Evolutionary conservation across 177 flowering plant species (phyloP).

Genomic region (Telopea speciosissima): DNA sequence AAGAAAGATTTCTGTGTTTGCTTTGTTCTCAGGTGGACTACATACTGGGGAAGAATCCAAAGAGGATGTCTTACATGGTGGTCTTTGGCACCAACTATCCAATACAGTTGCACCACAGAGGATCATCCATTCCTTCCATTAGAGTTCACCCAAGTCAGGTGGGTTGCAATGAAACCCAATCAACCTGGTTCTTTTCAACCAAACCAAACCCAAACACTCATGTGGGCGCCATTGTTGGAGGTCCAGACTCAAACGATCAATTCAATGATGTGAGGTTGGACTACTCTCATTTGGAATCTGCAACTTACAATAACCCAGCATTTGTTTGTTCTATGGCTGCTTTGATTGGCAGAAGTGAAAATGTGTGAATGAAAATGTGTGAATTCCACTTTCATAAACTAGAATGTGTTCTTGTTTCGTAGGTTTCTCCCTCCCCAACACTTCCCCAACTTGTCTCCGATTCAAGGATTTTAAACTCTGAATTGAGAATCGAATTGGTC

Average conservation of each 20-base stretch:
- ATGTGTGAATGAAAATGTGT: slow-evolving; percentile 9
- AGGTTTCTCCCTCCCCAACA: no score
- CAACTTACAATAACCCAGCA: slow-evolving; percentile 71
- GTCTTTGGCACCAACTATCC: slow-evolving; percentile 64
- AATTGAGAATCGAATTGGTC: no score
- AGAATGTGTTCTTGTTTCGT: no score
- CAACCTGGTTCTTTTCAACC: slow-evolving; percentile 30
- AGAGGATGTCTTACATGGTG: slow-evolving; percentile 77
- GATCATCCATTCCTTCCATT: slow-evolving; percentile 63
- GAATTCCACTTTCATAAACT: no score
- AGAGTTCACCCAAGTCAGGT: slow-evolving; percentile 37
- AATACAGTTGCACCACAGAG: slow-evolving; percentile 61
- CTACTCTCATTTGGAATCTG: slow-evolving; percentile 54
- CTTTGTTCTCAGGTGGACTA: slow-evolving; percentile 54
- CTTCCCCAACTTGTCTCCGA: no score
- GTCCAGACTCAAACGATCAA: slow-evolving; percentile 57
- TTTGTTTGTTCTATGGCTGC: slow-evolving; percentile 62
- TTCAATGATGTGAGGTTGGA: slow-evolving; percentile 58
- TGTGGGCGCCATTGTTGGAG: slow-evolving; percentile 75
- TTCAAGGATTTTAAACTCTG: no score
- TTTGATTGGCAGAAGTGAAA: slow-evolving; percentile 19
- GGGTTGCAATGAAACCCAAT: slow-evolving; percentile 50
- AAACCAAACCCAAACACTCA: slow-evolving; percentile 57
- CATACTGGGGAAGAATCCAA: slow-evolving; percentile 68
- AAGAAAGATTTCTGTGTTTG: no score